Evolutionary conservation across 2,329 filamentous ascomycete genomes (phyloP).

Genomic region (Diaporthe sp.): DNA sequence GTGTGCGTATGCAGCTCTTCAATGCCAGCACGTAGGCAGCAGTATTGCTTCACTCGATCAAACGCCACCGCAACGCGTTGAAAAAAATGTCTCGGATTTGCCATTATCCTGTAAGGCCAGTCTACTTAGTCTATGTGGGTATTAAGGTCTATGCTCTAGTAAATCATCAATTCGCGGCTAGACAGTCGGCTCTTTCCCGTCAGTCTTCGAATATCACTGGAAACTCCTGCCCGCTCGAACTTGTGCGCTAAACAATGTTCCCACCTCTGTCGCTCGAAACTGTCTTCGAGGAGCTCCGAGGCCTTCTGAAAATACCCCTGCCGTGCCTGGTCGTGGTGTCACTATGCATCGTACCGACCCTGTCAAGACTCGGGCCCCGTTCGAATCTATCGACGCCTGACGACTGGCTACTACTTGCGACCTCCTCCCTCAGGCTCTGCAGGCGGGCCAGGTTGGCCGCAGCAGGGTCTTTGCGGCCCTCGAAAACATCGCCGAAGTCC

Average conservation of each 20-base stretch:
- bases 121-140: conserved; percentile 32
- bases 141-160: conserved; percentile 31
- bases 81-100: neutral
- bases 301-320: conserved; percentile 36
- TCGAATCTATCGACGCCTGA: conserved; percentile 20
- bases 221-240: neutral
- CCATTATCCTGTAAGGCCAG: neutral
- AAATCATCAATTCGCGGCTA: neutral
- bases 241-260: conserved; percentile 14
- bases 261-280: conserved; percentile 1
- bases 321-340: conserved; percentile 16
- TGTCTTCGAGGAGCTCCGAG: conserved; percentile 33
- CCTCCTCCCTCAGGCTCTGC: conserved; percentile 36
- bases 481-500: conserved; percentile 39
- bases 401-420: neutral
- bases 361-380: neutral
- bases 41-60: neutral
- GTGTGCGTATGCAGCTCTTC: no score
- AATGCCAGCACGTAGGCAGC: no score
- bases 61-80: neutral
- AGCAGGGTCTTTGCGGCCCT: conserved; percentile 34
- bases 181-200: neutral
- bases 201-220: neutral
- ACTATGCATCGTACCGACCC: conserved; percentile 9
- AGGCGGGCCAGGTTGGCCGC: conserved; percentile 33